Conservation (phyloP, 2,329 filamentous ascomycete genomes). For the Furcasterigmium furcatum region DNA sequence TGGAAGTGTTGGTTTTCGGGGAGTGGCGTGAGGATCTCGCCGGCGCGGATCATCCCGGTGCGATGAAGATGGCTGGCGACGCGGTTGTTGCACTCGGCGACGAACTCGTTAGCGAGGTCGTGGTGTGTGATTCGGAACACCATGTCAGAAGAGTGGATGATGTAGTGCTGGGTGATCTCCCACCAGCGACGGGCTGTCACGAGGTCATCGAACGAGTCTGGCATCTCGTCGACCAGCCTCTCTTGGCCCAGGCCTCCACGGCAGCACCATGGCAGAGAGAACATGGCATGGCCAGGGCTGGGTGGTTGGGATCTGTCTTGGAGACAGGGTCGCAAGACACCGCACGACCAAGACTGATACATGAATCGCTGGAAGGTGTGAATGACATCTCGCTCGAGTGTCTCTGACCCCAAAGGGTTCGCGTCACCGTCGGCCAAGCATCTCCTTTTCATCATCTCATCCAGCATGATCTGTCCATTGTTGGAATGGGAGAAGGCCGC, state of each 20-base stretch:
- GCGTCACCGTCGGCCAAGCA: no score
- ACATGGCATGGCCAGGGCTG: not conserved
- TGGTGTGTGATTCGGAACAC: conserved; percentile 10
- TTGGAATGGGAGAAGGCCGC: conserved; percentile 30
- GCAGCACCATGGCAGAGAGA: conserved; percentile 17
- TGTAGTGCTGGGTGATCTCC: conserved; percentile 22
- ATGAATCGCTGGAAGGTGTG: conserved; percentile 24
- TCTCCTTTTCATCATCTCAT: conserved; percentile 27
- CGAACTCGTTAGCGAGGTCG: conserved; percentile 4
- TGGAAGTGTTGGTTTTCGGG: not conserved
- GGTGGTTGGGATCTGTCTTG: not conserved
- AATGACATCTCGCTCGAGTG: conserved; percentile 20
- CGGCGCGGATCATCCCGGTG: conserved; percentile 5
- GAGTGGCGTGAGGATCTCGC: not conserved
- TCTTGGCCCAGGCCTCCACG: no score
- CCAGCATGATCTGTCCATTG: conserved; percentile 31
- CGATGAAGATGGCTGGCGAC: conserved; percentile 1
- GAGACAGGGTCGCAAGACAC: conserved; percentile 8
- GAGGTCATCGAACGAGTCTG: conserved; percentile 14
- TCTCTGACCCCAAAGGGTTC: conserved; percentile 4
- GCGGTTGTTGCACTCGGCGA: conserved; percentile 4
- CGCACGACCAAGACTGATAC: conserved; percentile 21
- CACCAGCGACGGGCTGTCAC: conserved; percentile 22
- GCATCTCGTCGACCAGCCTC: conserved; percentile 15
- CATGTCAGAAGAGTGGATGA: conserved; percentile 17